Conservation (phyloP, 129 eudicot genomes). For the Lactuca saligna region DNA sequence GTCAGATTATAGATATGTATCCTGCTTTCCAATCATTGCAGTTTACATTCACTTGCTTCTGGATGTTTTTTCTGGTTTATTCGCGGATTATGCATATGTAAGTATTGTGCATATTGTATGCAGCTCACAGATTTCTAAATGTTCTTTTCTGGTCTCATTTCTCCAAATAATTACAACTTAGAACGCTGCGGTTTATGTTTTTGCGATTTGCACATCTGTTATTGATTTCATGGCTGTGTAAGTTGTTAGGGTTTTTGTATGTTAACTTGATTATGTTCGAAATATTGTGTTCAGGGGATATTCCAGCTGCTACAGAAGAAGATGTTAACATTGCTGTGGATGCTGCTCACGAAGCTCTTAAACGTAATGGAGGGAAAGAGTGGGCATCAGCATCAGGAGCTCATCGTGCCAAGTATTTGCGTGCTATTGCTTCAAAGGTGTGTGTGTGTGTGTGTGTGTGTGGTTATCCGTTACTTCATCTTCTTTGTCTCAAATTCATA, state of each 20-base stretch:
- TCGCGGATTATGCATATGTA: not conserved
- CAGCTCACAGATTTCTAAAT: not conserved
- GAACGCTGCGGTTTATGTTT: no score
- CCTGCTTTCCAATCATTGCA: not conserved
- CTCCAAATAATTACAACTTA: no score
- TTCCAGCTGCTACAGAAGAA: conserved; percentile 72
- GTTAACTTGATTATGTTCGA: not conserved
- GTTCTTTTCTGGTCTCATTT: not conserved
- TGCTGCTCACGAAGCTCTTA: conserved; percentile 60
- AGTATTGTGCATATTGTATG: not conserved
- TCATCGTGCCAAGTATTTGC: conserved; percentile 79
- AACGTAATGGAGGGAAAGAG: conserved; percentile 55
- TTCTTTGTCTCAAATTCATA: not conserved
- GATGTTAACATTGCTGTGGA: conserved; percentile 70
- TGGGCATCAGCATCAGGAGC: conserved; percentile 87
- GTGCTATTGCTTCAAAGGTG: conserved; percentile 93
- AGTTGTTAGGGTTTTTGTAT: conserved; percentile 7
- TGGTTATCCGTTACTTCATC: not conserved
- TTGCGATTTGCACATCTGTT: not conserved
- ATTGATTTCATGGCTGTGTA: not conserved
- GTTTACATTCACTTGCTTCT: not conserved
- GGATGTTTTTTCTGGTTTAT: not conserved
- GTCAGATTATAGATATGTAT: not conserved
- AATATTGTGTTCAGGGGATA: conserved; percentile 48
- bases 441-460: not conserved